phyloP scores from a whole-genome alignment of 2,329 filamentous ascomycete species.

The Fusarium sp. region DNA sequence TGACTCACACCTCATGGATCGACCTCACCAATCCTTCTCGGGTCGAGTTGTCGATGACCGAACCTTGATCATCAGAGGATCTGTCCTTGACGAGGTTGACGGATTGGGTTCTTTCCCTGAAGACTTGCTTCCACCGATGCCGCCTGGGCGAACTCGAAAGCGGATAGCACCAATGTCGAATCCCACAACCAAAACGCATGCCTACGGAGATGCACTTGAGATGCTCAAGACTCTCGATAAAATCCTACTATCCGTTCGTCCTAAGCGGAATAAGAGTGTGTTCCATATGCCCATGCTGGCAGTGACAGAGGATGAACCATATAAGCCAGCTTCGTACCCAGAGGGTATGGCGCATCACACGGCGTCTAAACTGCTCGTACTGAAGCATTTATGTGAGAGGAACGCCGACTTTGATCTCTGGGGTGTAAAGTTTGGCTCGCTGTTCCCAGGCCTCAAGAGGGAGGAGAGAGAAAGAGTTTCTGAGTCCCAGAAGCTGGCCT shows the following conservation, averaged over 20 bases:
- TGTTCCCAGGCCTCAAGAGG: neutral
- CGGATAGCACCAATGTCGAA: neutral
- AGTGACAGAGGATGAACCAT: neutral
- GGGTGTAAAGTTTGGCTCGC: neutral
- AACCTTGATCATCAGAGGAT: neutral
- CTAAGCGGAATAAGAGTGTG: neutral
- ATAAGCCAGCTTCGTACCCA: neutral
- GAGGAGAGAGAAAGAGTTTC: neutral
- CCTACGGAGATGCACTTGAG: neutral
- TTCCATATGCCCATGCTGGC: neutral
- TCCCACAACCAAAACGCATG: neutral
- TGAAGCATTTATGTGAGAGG: neutral
- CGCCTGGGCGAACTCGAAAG: neutral
- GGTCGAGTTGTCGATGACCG: neutral
- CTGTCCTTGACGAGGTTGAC: neutral
- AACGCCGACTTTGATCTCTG: neutral
- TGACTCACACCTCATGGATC: neutral
- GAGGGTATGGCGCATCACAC: neutral
- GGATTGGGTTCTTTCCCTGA: neutral
- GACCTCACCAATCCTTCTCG: neutral
- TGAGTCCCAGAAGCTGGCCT: neutral
- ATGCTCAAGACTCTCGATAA: neutral
- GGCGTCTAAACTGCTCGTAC: neutral
- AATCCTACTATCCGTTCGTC: neutral
- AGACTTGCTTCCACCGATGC: neutral